A percentile compares a stretch with the other conserved stretches of the same genome.
Conservation (phyloP, 306 rosid species). For the Cucurbita moschata region DNA sequence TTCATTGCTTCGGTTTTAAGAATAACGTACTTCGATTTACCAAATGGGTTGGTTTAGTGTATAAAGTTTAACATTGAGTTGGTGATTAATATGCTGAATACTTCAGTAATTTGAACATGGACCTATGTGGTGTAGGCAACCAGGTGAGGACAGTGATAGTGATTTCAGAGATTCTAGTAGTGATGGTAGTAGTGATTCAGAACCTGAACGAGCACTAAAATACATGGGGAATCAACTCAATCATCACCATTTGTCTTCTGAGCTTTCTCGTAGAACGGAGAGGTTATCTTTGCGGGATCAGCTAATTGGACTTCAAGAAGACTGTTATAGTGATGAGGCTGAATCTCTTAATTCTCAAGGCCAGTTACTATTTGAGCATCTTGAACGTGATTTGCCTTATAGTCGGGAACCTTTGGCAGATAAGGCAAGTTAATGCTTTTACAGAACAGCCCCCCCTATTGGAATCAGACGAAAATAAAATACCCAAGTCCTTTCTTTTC, state of each 20-base stretch:
- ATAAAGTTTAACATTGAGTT: background rate
- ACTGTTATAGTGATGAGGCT: slow-evolving; percentile 74
- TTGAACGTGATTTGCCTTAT: slow-evolving; percentile 62
- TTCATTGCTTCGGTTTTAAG: background rate
- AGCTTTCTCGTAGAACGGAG: slow-evolving; percentile 31
- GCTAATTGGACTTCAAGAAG: slow-evolving; percentile 37
- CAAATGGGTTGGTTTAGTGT: background rate
- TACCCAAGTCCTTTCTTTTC: background rate
- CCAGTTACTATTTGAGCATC: slow-evolving; percentile 57
- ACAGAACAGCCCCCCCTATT: background rate
- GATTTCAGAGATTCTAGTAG: slow-evolving; percentile 84
- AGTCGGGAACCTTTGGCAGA: slow-evolving; percentile 87
- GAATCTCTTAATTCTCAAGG: slow-evolving; percentile 51
- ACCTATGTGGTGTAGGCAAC: slow-evolving; percentile 33
- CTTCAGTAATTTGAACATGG: background rate
- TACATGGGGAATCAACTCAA: slow-evolving; percentile 28
- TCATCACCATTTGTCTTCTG: slow-evolving; percentile 26
- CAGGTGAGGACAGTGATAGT: slow-evolving; percentile 71
- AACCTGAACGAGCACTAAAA: slow-evolving; percentile 35
- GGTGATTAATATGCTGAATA: background rate
- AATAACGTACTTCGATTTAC: background rate
- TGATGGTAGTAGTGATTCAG: slow-evolving; percentile 75
- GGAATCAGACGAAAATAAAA: background rate
- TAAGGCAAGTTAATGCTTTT: slow-evolving; percentile 34
- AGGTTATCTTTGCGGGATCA: slow-evolving; percentile 48